Evolutionary conservation across 2,329 filamentous ascomycete genomes (phyloP).

Genomic region (Paecilomyces dactylethromorphus): DNA sequence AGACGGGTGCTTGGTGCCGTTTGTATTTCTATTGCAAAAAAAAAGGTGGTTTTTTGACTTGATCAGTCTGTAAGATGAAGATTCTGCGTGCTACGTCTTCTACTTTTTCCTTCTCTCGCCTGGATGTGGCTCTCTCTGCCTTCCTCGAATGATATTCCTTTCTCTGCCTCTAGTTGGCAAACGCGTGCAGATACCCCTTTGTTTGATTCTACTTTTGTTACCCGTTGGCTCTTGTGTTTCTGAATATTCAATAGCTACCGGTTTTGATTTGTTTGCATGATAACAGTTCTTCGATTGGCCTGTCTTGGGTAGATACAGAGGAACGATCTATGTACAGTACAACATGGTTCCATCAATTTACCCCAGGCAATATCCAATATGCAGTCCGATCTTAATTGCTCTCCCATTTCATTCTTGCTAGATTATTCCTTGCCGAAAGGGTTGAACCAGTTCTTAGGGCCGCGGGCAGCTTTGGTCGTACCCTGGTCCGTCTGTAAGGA

Average conservation of each 20-base stretch:
- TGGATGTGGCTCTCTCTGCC: neutral
- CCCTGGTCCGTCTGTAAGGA: slow-evolving; percentile 1
- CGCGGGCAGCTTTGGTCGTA: neutral
- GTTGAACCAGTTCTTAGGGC: neutral
- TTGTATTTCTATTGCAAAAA: neutral
- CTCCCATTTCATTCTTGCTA: neutral
- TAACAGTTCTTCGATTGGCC: neutral
- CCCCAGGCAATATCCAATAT: neutral
- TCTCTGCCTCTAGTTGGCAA: neutral
- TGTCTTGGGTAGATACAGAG: neutral
- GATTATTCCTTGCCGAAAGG: neutral
- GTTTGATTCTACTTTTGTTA: neutral
- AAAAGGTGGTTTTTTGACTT: neutral
- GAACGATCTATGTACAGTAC: neutral
- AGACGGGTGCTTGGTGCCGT: neutral
- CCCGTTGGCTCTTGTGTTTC: neutral
- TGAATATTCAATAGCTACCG: neutral
- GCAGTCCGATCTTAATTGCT: neutral
- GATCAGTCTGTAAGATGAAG: too few species aligned
- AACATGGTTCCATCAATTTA: neutral
- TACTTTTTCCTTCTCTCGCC: neutral
- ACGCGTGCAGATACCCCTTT: neutral
- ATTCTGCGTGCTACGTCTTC: too few species aligned
- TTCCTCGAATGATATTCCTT: neutral
- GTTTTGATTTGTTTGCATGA: neutral